Evolutionary conservation across 2,329 filamentous ascomycete species (phyloP).

Genomic region (Sclerotinia nivalis): DNA sequence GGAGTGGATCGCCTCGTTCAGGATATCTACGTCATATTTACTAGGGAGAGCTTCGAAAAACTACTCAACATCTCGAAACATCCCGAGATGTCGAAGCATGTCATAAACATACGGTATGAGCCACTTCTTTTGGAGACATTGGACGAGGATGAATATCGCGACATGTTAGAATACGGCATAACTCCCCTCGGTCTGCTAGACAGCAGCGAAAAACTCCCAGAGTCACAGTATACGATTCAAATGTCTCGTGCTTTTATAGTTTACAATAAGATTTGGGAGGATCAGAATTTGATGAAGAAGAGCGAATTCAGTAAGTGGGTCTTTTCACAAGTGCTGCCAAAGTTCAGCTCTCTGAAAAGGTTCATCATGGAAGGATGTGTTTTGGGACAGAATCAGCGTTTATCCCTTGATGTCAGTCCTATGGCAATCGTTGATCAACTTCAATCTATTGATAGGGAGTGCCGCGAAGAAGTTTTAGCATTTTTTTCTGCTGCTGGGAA

Average conservation of each 20-base stretch:
- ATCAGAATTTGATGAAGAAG: not conserved
- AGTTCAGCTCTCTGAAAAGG: not conserved
- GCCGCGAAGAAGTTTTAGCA: not conserved
- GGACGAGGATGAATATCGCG: not conserved
- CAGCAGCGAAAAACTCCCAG: not conserved
- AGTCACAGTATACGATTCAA: not conserved
- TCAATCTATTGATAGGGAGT: not conserved
- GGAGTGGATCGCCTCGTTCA: not conserved
- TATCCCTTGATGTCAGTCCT: too few species aligned
- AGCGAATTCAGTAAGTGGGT: not conserved
- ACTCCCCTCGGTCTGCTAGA: too few species aligned
- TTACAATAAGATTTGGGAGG: not conserved
- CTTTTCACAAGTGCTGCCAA: not conserved
- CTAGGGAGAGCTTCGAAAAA: constrained; percentile 5
- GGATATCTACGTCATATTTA: not conserved
- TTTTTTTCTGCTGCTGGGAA: not conserved
- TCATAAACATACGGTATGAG: not conserved
- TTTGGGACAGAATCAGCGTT: not conserved
- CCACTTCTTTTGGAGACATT: not conserved
- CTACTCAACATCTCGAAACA: not conserved
- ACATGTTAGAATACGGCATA: not conserved
- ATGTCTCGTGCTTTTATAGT: not conserved
- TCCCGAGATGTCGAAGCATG: not conserved
- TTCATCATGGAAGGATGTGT: fast-evolving
- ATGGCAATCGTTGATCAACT: fast-evolving